Conservation (phyloP, 495 filamentous ascomycete species). For the Oidiodendron maius region DNA sequence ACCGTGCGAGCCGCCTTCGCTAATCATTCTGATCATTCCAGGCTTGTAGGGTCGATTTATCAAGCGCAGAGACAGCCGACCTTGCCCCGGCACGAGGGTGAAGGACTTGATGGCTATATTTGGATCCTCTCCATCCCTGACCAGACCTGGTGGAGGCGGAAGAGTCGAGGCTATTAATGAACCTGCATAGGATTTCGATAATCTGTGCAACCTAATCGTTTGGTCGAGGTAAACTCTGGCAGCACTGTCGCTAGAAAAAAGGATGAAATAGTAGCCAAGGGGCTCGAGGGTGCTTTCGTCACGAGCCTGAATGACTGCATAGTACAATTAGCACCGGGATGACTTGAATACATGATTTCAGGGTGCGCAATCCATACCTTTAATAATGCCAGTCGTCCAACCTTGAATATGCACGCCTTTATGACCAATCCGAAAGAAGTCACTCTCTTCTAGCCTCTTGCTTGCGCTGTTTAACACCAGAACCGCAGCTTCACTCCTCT, state of each 20-base stretch:
- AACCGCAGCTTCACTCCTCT: constrained; percentile 16
- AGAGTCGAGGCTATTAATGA: constrained; percentile 23
- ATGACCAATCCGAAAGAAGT: constrained; percentile 57
- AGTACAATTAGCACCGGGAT: constrained; percentile 3
- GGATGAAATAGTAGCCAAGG: constrained; percentile 51
- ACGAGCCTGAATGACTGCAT: constrained; percentile 29
- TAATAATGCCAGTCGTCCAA: constrained; percentile 47
- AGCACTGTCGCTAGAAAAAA: constrained; percentile 50
- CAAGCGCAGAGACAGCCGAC: constrained; percentile 16
- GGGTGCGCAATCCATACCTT: constrained; percentile 13
- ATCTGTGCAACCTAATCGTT: constrained; percentile 35
- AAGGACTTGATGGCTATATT: constrained; percentile 37
- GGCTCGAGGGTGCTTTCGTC: constrained; percentile 46
- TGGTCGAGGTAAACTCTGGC: constrained; percentile 49
- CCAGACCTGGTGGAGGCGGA: constrained; percentile 24
- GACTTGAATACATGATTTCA: not conserved
- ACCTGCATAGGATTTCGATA: constrained; percentile 28
- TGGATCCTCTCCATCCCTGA: constrained; percentile 39
- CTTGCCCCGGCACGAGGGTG: constrained; percentile 41
- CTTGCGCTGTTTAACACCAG: constrained; percentile 45
- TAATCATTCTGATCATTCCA: constrained; percentile 16
- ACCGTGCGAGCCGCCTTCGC: constrained; percentile 19
- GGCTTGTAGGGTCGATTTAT: constrained; percentile 20
- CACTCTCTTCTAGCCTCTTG: constrained; percentile 49
- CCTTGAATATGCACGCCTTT: constrained; percentile 56